These are phyloP conservation scores for Pleurotus cornucopiae DNA, from an alignment of 768 basidiomycete genomes.

Conservation along the genomic window DNA sequence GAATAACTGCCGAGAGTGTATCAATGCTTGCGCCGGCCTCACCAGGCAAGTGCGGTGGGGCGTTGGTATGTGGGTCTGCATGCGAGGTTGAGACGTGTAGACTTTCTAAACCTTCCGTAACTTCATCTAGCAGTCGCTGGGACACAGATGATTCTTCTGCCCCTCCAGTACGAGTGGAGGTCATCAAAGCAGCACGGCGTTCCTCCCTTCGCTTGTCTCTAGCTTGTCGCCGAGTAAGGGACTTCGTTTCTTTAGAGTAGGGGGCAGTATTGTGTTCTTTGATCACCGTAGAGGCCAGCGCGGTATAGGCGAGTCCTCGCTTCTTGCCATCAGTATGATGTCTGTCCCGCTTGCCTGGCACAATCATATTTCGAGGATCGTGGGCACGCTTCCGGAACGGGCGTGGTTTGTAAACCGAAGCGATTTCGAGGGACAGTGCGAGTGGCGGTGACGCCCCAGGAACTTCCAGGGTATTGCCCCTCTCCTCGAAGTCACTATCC, in stretches of 20 bases:
- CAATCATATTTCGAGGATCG: constrained; percentile 22
- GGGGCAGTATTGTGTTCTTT: constrained; percentile 12
- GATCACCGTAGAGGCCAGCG: constrained; percentile 1
- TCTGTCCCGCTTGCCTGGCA: constrained; percentile 5
- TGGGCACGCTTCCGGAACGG: constrained; percentile 45
- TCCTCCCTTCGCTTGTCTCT: constrained; percentile 52
- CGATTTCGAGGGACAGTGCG: constrained; percentile 60
- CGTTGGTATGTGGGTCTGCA: background rate
- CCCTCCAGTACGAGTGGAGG: constrained; percentile 16
- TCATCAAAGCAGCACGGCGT: constrained; percentile 31
- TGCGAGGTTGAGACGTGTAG: constrained; percentile 25
- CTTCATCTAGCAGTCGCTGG: constrained; percentile 13
- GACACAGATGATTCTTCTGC: background rate
- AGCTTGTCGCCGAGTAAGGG: constrained; percentile 34
- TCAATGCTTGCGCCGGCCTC: constrained; percentile 12
- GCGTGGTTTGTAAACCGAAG: constrained; percentile 70
- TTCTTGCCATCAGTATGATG: constrained; percentile 33
- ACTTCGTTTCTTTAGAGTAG: constrained; percentile 20
- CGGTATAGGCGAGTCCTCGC: constrained; percentile 16
- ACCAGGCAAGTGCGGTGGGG: constrained; percentile 20
- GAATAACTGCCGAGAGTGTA: constrained; percentile 5
- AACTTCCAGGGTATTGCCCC: constrained; percentile 24
- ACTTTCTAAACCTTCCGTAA: constrained; percentile 21
- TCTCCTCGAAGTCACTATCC: constrained; percentile 37
- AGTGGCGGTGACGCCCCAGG: constrained; percentile 18